Conservation (phyloP, 768 basidiomycete species). For the Tulasnella calospora region DNA sequence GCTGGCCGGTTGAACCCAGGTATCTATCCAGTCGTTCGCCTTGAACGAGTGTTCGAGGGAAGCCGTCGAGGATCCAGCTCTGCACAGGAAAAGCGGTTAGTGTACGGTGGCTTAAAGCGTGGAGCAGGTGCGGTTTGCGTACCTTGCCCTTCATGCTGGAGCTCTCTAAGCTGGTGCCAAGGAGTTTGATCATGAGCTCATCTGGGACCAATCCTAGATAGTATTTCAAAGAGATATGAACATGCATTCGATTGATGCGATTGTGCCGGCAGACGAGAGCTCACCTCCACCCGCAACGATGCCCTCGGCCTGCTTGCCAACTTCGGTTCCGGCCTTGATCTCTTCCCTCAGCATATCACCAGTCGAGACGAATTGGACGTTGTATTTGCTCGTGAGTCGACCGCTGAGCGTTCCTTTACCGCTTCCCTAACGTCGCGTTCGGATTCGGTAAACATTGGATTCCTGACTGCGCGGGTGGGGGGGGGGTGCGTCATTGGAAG, state of each 20-base stretch:
- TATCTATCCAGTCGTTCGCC: conserved; percentile 71
- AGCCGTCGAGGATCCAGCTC: conserved; percentile 93
- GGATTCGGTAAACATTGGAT: conserved; percentile 1
- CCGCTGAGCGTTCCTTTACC: conserved; percentile 72
- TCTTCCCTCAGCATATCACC: conserved; percentile 84
- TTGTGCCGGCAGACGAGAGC: conserved; percentile 7
- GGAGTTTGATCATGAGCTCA: conserved; percentile 70
- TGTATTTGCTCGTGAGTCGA: conserved; percentile 72
- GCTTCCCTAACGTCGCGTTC: conserved; percentile 31
- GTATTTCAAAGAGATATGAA: background rate
- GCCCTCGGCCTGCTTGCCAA: conserved; percentile 68
- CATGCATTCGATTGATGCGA: background rate
- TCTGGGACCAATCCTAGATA: conserved; percentile 57
- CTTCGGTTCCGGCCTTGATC: conserved; percentile 66
- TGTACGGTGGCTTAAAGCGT: background rate
- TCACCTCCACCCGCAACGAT: conserved; percentile 69
- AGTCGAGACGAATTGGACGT: conserved; percentile 70
- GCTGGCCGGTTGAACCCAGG: conserved; percentile 53
- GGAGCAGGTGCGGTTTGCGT: background rate
- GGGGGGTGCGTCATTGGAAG: background rate
- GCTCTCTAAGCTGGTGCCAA: conserved; percentile 62
- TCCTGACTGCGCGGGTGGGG: background rate
- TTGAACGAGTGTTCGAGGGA: conserved; percentile 84
- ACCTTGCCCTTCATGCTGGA: conserved; percentile 56
- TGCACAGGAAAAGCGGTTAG: conserved; percentile 33